A percentile compares a stretch with the other conserved stretches of the same genome.
phyloP scores from a whole-genome alignment of 371 early-diverging fungal species.

The Dinochytrium kinnereticum region DNA sequence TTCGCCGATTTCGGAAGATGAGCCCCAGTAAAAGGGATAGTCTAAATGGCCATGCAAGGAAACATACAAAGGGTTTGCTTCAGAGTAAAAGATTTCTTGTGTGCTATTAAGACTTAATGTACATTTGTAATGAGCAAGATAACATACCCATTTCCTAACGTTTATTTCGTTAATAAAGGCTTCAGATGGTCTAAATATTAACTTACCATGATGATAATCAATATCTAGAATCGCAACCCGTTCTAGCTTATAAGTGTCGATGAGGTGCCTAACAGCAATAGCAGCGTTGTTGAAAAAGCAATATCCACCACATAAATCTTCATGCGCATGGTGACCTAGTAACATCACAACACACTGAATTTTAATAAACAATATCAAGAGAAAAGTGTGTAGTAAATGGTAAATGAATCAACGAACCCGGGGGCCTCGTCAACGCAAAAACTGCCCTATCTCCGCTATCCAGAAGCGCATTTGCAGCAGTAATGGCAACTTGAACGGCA shows the following conservation, averaged over 20 bases:
- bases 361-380: neutral
- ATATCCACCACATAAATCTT: slow-evolving; percentile 71
- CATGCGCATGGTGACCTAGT: slow-evolving; percentile 84
- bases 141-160: neutral
- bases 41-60: slow-evolving; percentile 44
- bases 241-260: slow-evolving; percentile 49
- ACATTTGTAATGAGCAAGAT: too few relatives aligned
- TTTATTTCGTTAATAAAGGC: too few relatives aligned
- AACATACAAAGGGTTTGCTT: slow-evolving; percentile 42
- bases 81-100: slow-evolving; percentile 69
- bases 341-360: too few relatives aligned
- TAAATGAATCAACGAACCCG: slow-evolving; percentile 13
- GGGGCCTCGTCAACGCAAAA: slow-evolving; percentile 46
- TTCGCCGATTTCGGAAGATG: slow-evolving; percentile 31
- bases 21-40: slow-evolving; percentile 47
- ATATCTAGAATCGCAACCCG: slow-evolving; percentile 84
- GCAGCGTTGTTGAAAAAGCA: slow-evolving; percentile 87
- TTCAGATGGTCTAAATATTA: slow-evolving; percentile 44
- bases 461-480: slow-evolving; percentile 61
- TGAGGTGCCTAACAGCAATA: slow-evolving; percentile 72
- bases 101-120: slow-evolving; percentile 71
- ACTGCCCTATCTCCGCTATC: slow-evolving; percentile 67
- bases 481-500: slow-evolving; percentile 69
- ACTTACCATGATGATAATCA: slow-evolving; percentile 81
- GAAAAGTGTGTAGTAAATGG: too few relatives aligned